Percentiles rank a stretch among this genome's conserved stretches.
Evolutionary conservation across 129 eudicot genomes (phyloP).

Genomic region (Helichrysum umbraculigerum): DNA sequence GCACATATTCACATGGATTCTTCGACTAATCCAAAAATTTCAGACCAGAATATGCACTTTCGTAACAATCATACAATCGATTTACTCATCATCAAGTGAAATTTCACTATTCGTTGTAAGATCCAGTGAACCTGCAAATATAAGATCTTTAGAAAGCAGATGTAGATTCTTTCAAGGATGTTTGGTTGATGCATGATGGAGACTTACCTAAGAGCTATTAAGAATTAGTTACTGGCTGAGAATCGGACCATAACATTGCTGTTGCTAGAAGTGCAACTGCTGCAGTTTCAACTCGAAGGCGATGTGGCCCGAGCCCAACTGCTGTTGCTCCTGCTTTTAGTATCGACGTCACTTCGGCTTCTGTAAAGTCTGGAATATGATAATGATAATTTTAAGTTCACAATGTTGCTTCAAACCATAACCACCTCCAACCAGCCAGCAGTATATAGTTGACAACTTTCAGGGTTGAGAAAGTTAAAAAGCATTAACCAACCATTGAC

Average conservation of each 20-base stretch:
- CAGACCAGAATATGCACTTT: constrained; percentile 7
- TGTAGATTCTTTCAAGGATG: neutral
- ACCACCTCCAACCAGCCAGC: neutral
- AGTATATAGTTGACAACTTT: neutral
- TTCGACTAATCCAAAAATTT: neutral
- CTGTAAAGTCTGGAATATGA: constrained; percentile 62
- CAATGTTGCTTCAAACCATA: neutral
- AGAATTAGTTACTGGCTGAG: constrained; percentile 5
- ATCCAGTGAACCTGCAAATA: neutral
- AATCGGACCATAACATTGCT: constrained; percentile 85
- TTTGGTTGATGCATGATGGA: neutral
- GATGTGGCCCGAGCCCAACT: constrained; percentile 88
- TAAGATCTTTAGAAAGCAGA: neutral
- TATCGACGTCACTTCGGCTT: constrained; percentile 55
- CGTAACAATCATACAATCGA: neutral
- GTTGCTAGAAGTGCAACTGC: constrained; percentile 76
- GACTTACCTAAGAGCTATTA: constrained; percentile 7
- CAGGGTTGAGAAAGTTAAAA: neutral
- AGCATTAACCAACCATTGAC: neutral
- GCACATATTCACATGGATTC: neutral
- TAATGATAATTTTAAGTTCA: constrained; percentile 1
- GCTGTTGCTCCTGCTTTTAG: constrained; percentile 77
- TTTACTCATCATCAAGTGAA: neutral
- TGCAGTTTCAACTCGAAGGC: constrained; percentile 96
- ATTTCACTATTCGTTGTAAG: neutral